Percentiles rank a stretch among this genome's conserved stretches.
Conservation (phyloP, 805 yeast genomes). For the Pichia californica region DNA sequence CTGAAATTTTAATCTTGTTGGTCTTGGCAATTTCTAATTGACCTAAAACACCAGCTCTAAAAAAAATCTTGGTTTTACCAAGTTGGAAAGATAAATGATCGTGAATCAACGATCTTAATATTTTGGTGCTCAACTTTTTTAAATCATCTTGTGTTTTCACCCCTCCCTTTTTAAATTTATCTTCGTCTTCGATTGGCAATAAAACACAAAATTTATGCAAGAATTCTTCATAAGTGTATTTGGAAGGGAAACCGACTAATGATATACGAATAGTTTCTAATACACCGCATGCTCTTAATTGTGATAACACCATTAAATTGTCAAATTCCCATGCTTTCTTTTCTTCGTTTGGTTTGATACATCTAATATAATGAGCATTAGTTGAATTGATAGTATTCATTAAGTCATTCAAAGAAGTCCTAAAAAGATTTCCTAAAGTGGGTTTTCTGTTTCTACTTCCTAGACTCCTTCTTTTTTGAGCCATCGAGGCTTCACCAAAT, state of each 20-base stretch:
- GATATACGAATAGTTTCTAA: conserved; percentile 92
- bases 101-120: conserved; percentile 56
- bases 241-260: conserved; percentile 97
- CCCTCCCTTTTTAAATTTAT: conserved; percentile 45
- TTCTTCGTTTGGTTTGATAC: conserved; percentile 93
- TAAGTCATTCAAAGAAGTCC: conserved; percentile 81
- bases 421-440: conserved; percentile 90
- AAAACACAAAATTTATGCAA: conserved; percentile 81
- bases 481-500: conserved; percentile 15
- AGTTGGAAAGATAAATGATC: conserved; percentile 69
- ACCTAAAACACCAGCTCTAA: conserved; percentile 95
- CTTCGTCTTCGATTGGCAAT: conserved; percentile 62
- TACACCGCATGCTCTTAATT: conserved; percentile 97
- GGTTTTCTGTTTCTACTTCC: conserved; percentile 58
- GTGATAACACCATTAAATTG: conserved; percentile 89
- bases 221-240: conserved; percentile 92
- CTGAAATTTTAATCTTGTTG: conserved; percentile 68
- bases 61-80: conserved; percentile 90
- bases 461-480: conserved; percentile 1
- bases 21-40: conserved; percentile 78
- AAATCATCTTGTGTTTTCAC: conserved; percentile 47
- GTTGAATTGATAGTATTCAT: conserved; percentile 92
- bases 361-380: conserved; percentile 91
- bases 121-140: conserved; percentile 57
- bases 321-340: conserved; percentile 95